phyloP scores from a whole-genome alignment of 305 asterid species.

The Solanum hybrid region DNA sequence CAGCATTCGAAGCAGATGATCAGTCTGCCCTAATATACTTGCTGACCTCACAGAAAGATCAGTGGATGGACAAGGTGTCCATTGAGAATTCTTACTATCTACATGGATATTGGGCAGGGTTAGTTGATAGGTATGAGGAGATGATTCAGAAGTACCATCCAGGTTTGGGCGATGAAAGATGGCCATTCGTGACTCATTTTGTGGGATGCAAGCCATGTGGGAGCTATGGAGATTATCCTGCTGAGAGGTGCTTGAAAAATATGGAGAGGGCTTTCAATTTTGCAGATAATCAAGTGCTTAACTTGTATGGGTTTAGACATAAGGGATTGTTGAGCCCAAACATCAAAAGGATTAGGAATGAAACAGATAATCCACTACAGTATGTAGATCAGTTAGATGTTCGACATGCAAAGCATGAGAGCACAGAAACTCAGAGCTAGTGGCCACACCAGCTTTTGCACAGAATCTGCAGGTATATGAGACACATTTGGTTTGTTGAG shows the following conservation, averaged over 20 bases:
- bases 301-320: slow-evolving; percentile 17
- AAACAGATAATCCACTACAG: slow-evolving; percentile 9
- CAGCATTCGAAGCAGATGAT: slow-evolving; percentile 21
- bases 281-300: slow-evolving; percentile 20
- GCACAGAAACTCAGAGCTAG: slow-evolving; percentile 1
- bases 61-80: slow-evolving; percentile 15
- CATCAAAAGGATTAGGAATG: slow-evolving; percentile 18
- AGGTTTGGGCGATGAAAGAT: slow-evolving; percentile 17
- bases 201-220: slow-evolving; percentile 23
- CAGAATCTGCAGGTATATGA: slow-evolving; percentile 1
- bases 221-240: slow-evolving; percentile 19
- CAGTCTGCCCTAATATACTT: slow-evolving; percentile 18
- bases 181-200: slow-evolving; percentile 22
- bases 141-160: slow-evolving; percentile 20
- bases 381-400: slow-evolving; percentile 12
- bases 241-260: slow-evolving; percentile 17
- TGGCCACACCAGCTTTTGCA: neutral
- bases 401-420: slow-evolving; percentile 10
- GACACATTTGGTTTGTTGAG: neutral
- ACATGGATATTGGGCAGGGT: slow-evolving; percentile 21
- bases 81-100: slow-evolving; percentile 16
- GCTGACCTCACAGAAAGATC: slow-evolving; percentile 5
- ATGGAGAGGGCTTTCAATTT: slow-evolving; percentile 22
- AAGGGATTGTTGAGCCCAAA: slow-evolving; percentile 17
- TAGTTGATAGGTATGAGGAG: slow-evolving; percentile 20